Evolutionary conservation across 2,329 filamentous ascomycete species (phyloP), one percentile per base, ranked within the genome.

Genomic region (Rhynchosporium agropyri): DNA sequence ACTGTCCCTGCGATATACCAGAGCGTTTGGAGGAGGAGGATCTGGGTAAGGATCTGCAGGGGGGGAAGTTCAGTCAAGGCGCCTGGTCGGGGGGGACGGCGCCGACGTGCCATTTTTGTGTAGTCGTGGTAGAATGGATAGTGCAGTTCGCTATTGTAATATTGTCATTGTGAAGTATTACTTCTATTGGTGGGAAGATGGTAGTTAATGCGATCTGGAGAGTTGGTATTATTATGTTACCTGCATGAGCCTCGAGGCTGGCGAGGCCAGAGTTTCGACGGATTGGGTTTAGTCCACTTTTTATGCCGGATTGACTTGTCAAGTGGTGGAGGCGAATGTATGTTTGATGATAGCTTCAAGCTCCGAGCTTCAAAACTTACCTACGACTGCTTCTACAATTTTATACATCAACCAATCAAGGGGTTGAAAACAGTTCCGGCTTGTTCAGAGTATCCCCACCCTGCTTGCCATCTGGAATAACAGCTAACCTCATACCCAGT

Each of bases 61-160:
- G 88, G 88, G 49, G 86, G 83, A 58, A 89, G 84, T 73, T 89
- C 86, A 58, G 83, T 83, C 68, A 89, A 82, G 63, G 86, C 84
- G 75, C 87, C 87, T 58, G 87, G 83, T 71, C 85, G 83, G 68
- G 85, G 85, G 67, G 84, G 85, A 61, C 84, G 83, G 69, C 86
- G 84, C 70, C 79, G 79, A 60, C 83, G 81, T 56, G 69, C 69
- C 73, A 75, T 74, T 3, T 60, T 31, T 33, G 20, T 61, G 46
- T 58, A 38, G n/a, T 48, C 38, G 48, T 61, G 28, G n/a, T 20
- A n/a, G 13, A 3, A 12, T 40, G 20, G n/a, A 50, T 33, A 20
- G 57, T 15, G 33, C 26, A 29, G 15, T 28, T 38, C 20, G 43
- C 33, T 59, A 59, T 50, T 49, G 48, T 46, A 29, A n/a, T 38